These are phyloP conservation scores for Kondoa malvinella DNA, from an alignment of 768 basidiomycete species.

Conservation along the genomic window DNA sequence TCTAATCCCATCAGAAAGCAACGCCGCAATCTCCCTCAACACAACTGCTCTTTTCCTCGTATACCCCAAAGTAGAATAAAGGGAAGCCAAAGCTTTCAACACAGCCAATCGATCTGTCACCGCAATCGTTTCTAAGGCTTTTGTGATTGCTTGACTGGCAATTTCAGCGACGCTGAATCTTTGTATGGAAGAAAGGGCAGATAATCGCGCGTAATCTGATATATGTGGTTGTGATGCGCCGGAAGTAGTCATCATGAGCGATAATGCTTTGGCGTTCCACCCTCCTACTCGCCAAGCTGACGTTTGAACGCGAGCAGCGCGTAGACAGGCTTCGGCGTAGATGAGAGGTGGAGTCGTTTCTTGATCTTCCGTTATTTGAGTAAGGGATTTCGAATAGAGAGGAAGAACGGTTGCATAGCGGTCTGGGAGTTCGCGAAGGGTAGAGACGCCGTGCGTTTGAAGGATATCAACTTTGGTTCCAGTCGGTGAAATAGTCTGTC, in stretches of 20 bases:
- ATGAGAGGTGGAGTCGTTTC: conserved; percentile 51
- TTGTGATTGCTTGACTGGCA: neutral
- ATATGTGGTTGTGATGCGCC: neutral
- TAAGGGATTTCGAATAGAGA: conserved; percentile 22
- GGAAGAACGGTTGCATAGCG: conserved; percentile 20
- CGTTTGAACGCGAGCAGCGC: conserved; percentile 35
- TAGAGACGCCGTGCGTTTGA: neutral
- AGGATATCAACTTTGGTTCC: neutral
- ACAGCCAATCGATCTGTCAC: conserved; percentile 1
- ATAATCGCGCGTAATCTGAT: neutral
- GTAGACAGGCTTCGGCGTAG: conserved; percentile 49
- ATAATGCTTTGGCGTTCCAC: neutral
- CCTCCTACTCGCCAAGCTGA: neutral
- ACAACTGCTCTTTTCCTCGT: conserved; percentile 73
- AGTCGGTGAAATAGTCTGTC: neutral
- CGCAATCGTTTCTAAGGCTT: neutral
- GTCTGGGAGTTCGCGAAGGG: conserved; percentile 19
- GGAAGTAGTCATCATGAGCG: neutral
- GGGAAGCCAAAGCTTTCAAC: conserved; percentile 38
- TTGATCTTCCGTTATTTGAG: conserved; percentile 28
- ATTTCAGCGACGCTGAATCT: neutral
- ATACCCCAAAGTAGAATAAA: conserved; percentile 68
- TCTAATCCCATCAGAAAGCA: neutral
- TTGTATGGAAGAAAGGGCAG: neutral
- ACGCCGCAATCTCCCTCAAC: conserved; percentile 63